Conservation (phyloP, 1,139 yeast genomes). For the Insectozyma bohioensis region DNA sequence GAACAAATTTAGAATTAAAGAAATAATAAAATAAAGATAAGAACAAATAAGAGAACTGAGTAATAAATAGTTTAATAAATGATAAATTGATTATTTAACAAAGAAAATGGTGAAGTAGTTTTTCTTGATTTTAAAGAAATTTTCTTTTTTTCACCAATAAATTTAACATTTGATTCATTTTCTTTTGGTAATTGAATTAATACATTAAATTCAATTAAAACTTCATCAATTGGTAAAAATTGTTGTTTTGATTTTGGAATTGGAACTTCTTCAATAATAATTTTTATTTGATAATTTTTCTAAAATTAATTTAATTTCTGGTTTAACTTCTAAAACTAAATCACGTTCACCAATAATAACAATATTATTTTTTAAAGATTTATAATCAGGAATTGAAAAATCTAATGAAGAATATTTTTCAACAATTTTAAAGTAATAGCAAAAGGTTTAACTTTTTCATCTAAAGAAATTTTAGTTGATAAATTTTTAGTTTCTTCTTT, state of each 20-base stretch:
- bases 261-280: constrained; percentile 37
- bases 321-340: constrained; percentile 49
- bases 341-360: constrained; percentile 66
- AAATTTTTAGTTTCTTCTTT: constrained; percentile 68
- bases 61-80: too few relatives aligned
- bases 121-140: too few relatives aligned
- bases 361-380: constrained; percentile 28
- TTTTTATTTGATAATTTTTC: constrained; percentile 43
- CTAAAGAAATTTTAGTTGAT: constrained; percentile 48
- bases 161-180: constrained; percentile 51
- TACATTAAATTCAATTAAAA: constrained; percentile 57
- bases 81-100: too few relatives aligned
- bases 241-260: constrained; percentile 46
- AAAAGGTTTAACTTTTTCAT: constrained; percentile 52
- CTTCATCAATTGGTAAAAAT: constrained; percentile 44
- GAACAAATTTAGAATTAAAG: too few relatives aligned
- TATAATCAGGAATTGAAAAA: constrained; percentile 33
- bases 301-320: constrained; percentile 46
- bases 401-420: constrained; percentile 28
- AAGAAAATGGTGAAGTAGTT: too few relatives aligned
- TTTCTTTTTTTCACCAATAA: constrained; percentile 60
- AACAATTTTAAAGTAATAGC: constrained; percentile 31
- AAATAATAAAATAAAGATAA: too few relatives aligned
- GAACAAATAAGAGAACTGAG: too few relatives aligned
- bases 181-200: constrained; percentile 57